phyloP scores from a whole-genome alignment of 352 stramenopile species.

The Phytopythium boreale region DNA sequence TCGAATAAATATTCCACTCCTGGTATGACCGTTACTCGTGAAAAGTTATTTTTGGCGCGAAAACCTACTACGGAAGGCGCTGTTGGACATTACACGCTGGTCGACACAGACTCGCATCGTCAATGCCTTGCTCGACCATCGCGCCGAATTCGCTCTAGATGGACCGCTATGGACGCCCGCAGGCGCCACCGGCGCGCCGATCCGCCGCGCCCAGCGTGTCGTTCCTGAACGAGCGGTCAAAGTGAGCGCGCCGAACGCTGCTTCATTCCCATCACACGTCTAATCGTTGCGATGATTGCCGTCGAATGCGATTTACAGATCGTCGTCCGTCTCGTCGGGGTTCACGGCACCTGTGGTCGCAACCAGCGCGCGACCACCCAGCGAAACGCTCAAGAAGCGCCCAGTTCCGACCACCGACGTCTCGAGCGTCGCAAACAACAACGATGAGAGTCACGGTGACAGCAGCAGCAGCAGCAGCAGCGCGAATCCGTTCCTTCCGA shows the following conservation, averaged over 20 bases:
- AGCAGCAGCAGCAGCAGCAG: not conserved
- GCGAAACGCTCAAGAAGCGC: not conserved
- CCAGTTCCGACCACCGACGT: not conserved
- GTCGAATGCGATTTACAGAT: not conserved
- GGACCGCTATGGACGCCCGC: slow-evolving; percentile 45
- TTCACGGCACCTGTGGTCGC: not conserved
- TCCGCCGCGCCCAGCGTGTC: slow-evolving; percentile 19
- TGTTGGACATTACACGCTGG: not conserved
- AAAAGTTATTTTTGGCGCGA: slow-evolving; percentile 1
- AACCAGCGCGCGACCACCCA: not conserved
- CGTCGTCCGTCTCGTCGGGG: not conserved
- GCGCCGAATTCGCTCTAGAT: slow-evolving; percentile 12
- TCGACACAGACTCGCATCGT: not conserved
- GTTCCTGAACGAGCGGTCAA: slow-evolving; percentile 40
- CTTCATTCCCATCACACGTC: not conserved
- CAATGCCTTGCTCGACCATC: not conserved
- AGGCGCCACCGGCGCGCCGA: slow-evolving; percentile 11
- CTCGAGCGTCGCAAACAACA: not conserved
- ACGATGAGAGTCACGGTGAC: not conserved
- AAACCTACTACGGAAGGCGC: not conserved
- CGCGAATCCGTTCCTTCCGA: not conserved
- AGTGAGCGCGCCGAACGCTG: slow-evolving; percentile 13
- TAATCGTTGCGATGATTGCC: not conserved
- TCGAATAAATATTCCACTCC: not conserved
- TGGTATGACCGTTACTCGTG: not conserved